Percentiles rank a stretch among this genome's conserved stretches.
Conservation (phyloP, 2,329 filamentous ascomycete species). For the Fusarium drepaniforme region DNA sequence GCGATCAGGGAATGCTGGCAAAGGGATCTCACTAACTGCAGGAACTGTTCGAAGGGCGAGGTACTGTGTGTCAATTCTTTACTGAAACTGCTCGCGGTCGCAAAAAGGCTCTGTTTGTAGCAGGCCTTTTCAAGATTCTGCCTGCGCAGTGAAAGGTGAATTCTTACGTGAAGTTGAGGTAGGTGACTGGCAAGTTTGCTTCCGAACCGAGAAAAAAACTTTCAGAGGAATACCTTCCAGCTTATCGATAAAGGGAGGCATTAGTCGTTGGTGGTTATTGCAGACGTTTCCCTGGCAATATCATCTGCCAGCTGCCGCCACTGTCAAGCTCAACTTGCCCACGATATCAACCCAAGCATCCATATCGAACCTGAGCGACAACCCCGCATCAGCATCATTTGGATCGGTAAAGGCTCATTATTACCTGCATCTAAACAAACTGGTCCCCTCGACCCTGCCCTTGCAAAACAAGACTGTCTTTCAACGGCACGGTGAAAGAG, state of each 20-base stretch:
- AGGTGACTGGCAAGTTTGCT: conserved; percentile 11
- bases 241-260: conserved; percentile 2
- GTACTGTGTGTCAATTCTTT: conserved; percentile 15
- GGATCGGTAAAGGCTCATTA: background rate
- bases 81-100: conserved; percentile 35
- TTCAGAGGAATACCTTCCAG: background rate
- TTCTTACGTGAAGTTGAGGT: conserved; percentile 14
- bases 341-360: background rate
- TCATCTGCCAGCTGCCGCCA: conserved; percentile 34
- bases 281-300: conserved; percentile 15
- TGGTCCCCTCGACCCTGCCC: background rate
- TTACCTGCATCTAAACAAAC: background rate
- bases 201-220: background rate
- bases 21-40: background rate
- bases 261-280: conserved; percentile 5
- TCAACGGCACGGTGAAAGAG: conserved; percentile 11
- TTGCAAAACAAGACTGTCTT: background rate
- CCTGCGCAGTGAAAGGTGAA: conserved; percentile 29
- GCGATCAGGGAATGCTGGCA: conserved; percentile 16
- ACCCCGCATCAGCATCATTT: conserved; percentile 10
- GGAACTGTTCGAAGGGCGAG: conserved; percentile 7
- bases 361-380: background rate
- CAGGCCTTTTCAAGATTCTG: conserved; percentile 41
- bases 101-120: conserved; percentile 40
- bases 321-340: conserved; percentile 19